phyloP scores from a whole-genome alignment of 2,329 filamentous ascomycete genomes.

The Trichophyton schoenleinii region DNA sequence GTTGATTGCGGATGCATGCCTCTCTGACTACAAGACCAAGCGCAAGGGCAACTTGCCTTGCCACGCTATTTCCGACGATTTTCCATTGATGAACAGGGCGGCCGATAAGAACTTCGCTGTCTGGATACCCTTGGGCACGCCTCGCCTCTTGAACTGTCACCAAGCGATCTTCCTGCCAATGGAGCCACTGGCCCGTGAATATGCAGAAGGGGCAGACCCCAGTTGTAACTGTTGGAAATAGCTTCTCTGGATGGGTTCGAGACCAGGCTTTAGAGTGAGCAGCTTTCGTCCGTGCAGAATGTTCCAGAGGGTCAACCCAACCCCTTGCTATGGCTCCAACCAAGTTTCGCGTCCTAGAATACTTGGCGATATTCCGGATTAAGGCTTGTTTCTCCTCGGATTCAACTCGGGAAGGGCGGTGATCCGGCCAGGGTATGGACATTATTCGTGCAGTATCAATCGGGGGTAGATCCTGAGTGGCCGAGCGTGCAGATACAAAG shows the following conservation, averaged over 20 bases:
- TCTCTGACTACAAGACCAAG: constrained; percentile 53
- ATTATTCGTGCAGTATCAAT: constrained; percentile 50
- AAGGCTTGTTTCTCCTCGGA: constrained; percentile 33
- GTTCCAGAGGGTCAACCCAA: constrained; percentile 14
- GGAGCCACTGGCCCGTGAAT: constrained; percentile 44
- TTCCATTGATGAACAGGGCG: constrained; percentile 43
- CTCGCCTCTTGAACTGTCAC: constrained; percentile 55
- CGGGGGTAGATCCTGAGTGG: constrained; percentile 47
- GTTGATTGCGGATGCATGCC: constrained; percentile 34
- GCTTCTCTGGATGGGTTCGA: constrained; percentile 29
- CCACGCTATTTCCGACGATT: constrained; percentile 66
- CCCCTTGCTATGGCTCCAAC: constrained; percentile 10
- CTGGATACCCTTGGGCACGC: constrained; percentile 56
- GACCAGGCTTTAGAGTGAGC: constrained; percentile 10
- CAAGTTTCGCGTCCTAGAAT: constrained; percentile 24
- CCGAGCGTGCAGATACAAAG: constrained; percentile 42
- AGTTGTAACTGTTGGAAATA: constrained; percentile 56
- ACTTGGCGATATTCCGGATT: constrained; percentile 47
- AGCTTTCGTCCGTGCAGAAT: constrained; percentile 10
- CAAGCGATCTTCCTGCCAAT: constrained; percentile 53
- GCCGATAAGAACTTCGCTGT: constrained; percentile 59
- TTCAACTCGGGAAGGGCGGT: constrained; percentile 41
- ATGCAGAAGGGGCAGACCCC: constrained; percentile 39
- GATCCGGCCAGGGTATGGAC: constrained; percentile 56
- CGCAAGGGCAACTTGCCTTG: constrained; percentile 53